phyloP scores from a whole-genome alignment of 352 stramenopile genomes.

The Elongisporangium prolatum region DNA sequence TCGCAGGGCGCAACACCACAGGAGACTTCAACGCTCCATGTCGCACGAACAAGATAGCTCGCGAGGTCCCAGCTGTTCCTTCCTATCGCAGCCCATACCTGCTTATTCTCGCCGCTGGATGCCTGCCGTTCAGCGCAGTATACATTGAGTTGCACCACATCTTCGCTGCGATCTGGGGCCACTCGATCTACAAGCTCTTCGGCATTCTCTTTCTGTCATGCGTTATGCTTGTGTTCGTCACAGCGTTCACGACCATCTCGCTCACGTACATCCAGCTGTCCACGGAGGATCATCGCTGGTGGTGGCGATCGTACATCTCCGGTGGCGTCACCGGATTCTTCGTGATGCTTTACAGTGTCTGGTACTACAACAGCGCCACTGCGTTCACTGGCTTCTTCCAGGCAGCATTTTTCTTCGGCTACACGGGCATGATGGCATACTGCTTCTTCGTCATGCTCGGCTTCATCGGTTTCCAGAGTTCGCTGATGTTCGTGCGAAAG shows the following conservation, averaged over 20 bases:
- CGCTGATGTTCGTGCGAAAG: constrained; percentile 95
- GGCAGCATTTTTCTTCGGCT: constrained; percentile 97
- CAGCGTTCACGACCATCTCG: constrained; percentile 96
- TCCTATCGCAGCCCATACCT: constrained; percentile 83
- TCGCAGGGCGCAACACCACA: constrained; percentile 91
- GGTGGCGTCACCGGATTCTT: constrained; percentile 94
- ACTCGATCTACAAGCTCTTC: constrained; percentile 98
- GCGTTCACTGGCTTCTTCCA: constrained; percentile 96
- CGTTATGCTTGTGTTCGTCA: constrained; percentile 94
- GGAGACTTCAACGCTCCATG: constrained; percentile 91
- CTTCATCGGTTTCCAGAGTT: constrained; percentile 94
- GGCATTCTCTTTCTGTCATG: constrained; percentile 96
- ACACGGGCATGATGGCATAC: constrained; percentile 96
- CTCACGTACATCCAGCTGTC: constrained; percentile 98
- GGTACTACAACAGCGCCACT: constrained; percentile 93
- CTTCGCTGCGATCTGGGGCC: constrained; percentile 96
- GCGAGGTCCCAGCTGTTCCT: constrained; percentile 90
- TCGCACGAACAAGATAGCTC: constrained; percentile 94
- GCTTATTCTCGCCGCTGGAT: constrained; percentile 92
- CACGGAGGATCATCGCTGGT: constrained; percentile 96
- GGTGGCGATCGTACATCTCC: constrained; percentile 95
- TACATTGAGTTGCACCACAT: constrained; percentile 99
- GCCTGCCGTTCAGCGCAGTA: constrained; percentile 96
- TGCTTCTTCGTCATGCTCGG: constrained; percentile 97
- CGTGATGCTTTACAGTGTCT: constrained; percentile 95